Base-by-base conservation (phyloP, 768 basidiomycete species). In the Sarcodon sp. region DNA sequence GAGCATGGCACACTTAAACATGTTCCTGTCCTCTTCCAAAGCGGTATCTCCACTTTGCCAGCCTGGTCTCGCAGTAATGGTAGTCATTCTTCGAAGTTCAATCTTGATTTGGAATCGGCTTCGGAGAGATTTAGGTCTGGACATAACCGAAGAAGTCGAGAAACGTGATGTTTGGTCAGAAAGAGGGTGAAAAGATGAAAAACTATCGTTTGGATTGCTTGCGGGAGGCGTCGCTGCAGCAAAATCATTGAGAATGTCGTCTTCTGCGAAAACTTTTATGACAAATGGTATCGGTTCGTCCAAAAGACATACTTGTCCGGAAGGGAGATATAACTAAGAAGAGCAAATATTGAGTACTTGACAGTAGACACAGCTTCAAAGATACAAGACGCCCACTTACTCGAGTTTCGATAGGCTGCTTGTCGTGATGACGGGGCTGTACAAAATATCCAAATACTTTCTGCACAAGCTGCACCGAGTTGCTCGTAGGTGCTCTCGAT, bases 261-360 rank as follows among this genome's bases (percentile, higher is more conserved):
- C 59, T 36, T 54, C 53, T 33, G 49, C 59, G 44, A 54, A 47
- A 36, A 61, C 44, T 33, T 55, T 54, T 18, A 61, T 50, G 46
- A 50, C 51, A 50, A 60, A 61, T 6, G 59, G 57, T 12, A 61
- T 60, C 3, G 57, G 56, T 35, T 59, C 57, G 35, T 52, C 49
- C 36, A 54, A 35, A 43, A 53, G 49, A 47, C 59, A 61, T 10
- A 60, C 49, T 32, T 57, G 59, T 4, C 56, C 52, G 11, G 45
- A 45, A 6, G 60, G 57, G 1, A 61, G 53, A 45, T 53, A 61
- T 47, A 61, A 31, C 55, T 59, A 51, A 45, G 11, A 16, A 13
- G 21, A 47, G 13, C 21, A 27, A 27, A 27, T 27, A 27, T 27
- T 27, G 21, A 27, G 21, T n/a, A n/a, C n/a, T n/a, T n/a, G n/a